Percentiles rank a stretch among this genome's conserved stretches.
These are phyloP conservation scores for Maudiozyma barnettii DNA, from an alignment of 805 yeast genomes.

Conservation along the genomic window DNA sequence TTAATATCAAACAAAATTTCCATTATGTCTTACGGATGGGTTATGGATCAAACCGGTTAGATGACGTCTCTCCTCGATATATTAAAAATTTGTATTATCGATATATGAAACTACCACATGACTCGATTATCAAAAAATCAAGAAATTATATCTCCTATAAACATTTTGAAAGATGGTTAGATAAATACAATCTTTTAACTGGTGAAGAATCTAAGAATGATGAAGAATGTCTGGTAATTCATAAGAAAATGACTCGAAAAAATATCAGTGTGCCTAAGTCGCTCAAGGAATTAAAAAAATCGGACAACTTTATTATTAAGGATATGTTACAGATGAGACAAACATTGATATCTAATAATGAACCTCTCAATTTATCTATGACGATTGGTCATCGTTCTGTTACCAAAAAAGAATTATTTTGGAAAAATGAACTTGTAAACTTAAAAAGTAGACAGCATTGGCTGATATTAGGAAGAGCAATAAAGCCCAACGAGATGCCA, in stretches of 20 bases:
- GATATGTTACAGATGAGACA: conserved; percentile 10
- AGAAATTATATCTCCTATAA: conserved; percentile 6
- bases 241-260: conserved; percentile 4
- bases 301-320: conserved; percentile 13
- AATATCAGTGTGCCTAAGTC: conserved; percentile 13
- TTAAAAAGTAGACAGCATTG: conserved; percentile 21
- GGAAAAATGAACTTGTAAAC: conserved; percentile 12
- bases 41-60: conserved; percentile 3
- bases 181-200: neutral
- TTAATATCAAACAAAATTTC: conserved; percentile 10
- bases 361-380: neutral
- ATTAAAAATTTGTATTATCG: conserved; percentile 13
- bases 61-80: conserved; percentile 20
- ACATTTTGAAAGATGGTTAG: conserved; percentile 3
- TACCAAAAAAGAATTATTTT: conserved; percentile 3
- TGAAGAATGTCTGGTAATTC: neutral
- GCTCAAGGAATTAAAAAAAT: conserved; percentile 7
- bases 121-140: conserved; percentile 5
- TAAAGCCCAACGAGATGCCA: conserved; percentile 7
- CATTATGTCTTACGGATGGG: conserved; percentile 13
- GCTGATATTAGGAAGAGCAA: conserved; percentile 19
- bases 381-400: neutral
- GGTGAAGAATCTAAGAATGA: neutral
- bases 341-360: conserved; percentile 1
- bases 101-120: conserved; percentile 8